A percentile compares a stretch with the other conserved stretches of the same genome.
Evolutionary conservation across 257 asterid genomes (phyloP).

Genomic region (Forsythia viridissima): DNA sequence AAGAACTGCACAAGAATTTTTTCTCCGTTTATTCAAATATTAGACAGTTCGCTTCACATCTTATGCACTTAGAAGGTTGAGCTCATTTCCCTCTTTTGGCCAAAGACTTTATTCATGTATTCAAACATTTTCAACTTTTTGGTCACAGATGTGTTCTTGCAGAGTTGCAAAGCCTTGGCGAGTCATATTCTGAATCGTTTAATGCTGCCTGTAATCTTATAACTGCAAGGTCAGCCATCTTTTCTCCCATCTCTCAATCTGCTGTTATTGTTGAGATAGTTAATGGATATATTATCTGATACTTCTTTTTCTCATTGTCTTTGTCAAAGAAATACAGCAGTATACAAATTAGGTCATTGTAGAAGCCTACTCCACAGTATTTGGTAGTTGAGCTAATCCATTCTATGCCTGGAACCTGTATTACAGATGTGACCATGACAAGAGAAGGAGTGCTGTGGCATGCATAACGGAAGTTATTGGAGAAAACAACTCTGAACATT

Average conservation of each 20-base stretch:
- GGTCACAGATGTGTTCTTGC: slow-evolving; percentile 77
- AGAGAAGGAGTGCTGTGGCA: slow-evolving; percentile 61
- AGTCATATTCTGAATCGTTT: slow-evolving; percentile 49
- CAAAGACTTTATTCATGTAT: not conserved
- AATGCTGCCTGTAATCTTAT: slow-evolving; percentile 66
- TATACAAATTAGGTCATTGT: not conserved
- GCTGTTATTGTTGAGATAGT: not conserved
- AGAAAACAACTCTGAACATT: slow-evolving; percentile 71
- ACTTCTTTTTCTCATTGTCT: not conserved
- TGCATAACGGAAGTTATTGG: slow-evolving; percentile 83
- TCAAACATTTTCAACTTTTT: not conserved
- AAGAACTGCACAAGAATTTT: no score
- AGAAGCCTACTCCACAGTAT: not conserved
- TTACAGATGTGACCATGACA: slow-evolving; percentile 86
- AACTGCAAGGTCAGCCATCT: slow-evolving; percentile 59
- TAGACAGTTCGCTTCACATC: not conserved
- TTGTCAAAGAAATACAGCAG: slow-evolving; percentile 6
- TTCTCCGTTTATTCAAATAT: not conserved
- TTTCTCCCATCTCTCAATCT: slow-evolving; percentile 6
- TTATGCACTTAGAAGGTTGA: no score
- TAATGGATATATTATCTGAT: not conserved
- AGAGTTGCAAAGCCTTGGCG: slow-evolving; percentile 80
- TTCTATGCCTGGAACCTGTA: slow-evolving; percentile 22
- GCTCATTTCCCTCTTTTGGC: not conserved
- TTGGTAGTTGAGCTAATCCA: slow-evolving; percentile 9